Evolutionary conservation across 1,284 basidiomycete genomes (phyloP).

Genomic region (Pascua sp.): DNA sequence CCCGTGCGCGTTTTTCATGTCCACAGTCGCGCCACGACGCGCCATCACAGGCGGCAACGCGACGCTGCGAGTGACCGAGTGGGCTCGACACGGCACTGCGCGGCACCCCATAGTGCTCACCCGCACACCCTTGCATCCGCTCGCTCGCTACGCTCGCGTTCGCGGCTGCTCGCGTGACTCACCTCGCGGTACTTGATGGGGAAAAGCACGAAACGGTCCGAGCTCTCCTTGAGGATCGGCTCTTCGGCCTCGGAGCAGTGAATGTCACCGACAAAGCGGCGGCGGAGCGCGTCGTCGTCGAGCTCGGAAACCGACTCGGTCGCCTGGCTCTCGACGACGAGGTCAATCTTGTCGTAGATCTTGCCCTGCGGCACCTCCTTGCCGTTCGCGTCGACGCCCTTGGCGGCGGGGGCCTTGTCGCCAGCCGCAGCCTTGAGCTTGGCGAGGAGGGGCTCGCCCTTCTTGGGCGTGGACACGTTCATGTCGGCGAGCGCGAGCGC

Average conservation of each 20-base stretch:
- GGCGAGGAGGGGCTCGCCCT: conserved; percentile 31
- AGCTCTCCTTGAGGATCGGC: conserved; percentile 73
- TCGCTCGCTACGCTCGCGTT: neutral
- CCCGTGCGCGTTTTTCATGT: too few species aligned
- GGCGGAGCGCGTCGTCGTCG: conserved; percentile 30
- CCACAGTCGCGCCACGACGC: too few species aligned
- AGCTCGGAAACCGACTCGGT: neutral
- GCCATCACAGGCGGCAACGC: too few species aligned
- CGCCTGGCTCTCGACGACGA: too few species aligned
- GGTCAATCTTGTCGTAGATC: too few species aligned
- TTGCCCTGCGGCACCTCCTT: conserved; percentile 1
- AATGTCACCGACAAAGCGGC: conserved; percentile 54
- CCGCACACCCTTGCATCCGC: too few species aligned
- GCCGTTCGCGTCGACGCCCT: conserved; percentile 11
- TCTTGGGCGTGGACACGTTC: conserved; percentile 49
- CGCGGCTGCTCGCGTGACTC: conserved; percentile 20
- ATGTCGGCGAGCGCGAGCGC: conserved; percentile 51
- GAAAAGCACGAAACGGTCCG: conserved; percentile 72
- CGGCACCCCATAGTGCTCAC: too few species aligned
- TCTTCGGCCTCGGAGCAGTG: conserved; percentile 60
- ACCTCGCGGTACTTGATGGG: conserved; percentile 93
- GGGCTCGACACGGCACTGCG: too few species aligned
- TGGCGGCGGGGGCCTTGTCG: conserved; percentile 8
- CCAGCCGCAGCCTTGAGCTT: conserved; percentile 48
- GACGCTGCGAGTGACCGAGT: too few species aligned